A percentile compares a stretch with the other conserved stretches of the same genome.
These are phyloP conservation scores for Dioscorea dumetorum DNA, from an alignment of 106 monocot species.

Conservation along the genomic window DNA sequence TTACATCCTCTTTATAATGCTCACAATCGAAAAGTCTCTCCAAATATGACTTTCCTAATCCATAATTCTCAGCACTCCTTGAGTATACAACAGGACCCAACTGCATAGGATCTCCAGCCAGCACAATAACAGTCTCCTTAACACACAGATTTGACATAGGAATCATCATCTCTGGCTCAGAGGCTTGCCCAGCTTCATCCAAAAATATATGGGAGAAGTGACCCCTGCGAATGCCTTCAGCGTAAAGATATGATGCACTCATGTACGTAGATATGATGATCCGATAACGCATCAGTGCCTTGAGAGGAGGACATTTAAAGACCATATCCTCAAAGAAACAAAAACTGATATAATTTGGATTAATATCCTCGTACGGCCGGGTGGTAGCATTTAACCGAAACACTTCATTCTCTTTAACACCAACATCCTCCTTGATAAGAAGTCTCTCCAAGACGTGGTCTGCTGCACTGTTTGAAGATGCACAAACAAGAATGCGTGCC, in stretches of 20 bases:
- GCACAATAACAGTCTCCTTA: constrained; percentile 58
- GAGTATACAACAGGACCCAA: constrained; percentile 87
- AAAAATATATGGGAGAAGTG: constrained; percentile 87
- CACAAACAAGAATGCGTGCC: constrained; percentile 74
- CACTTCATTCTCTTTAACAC: constrained; percentile 43
- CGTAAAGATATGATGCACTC: constrained; percentile 63
- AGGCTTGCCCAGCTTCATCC: constrained; percentile 95
- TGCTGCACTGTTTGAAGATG: constrained; percentile 90
- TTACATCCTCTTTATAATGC: constrained; percentile 51
- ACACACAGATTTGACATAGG: constrained; percentile 58
- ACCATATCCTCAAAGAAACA: constrained; percentile 74
- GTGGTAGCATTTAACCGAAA: constrained; percentile 81
- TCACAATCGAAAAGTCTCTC: constrained; percentile 73
- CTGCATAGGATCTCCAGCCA: constrained; percentile 94
- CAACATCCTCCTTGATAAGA: constrained; percentile 18
- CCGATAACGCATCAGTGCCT: constrained; percentile 54
- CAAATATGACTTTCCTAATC: constrained; percentile 76
- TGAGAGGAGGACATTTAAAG: constrained; percentile 71
- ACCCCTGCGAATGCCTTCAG: constrained; percentile 49
- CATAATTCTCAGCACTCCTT: constrained; percentile 42
- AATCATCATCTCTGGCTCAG: constrained; percentile 93
- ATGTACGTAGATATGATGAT: constrained; percentile 89
- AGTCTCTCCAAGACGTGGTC: constrained; percentile 76
- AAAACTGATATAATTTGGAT: constrained; percentile 58
- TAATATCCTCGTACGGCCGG: constrained; percentile 78